Percentiles rank a stretch among this genome's conserved stretches.
Evolutionary conservation across 495 filamentous ascomycete species (phyloP).

Genomic region (Aspergillus incahuasiensis): DNA sequence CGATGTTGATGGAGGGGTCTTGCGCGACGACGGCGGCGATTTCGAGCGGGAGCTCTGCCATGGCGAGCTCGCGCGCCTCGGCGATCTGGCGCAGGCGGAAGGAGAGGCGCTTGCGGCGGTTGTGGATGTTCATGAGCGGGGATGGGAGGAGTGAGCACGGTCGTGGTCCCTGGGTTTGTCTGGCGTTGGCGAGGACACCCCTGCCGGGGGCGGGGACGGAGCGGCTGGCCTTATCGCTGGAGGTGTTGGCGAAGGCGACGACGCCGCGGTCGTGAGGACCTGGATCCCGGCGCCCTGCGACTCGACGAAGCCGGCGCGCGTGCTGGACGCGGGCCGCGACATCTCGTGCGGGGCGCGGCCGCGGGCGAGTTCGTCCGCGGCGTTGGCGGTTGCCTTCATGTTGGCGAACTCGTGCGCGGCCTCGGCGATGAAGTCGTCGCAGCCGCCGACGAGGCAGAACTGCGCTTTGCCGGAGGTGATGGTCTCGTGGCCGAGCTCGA

Average conservation of each 20-base stretch:
- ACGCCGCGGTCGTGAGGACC: not conserved
- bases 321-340: not conserved
- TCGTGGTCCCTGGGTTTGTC: not conserved
- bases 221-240: not conserved
- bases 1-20: not conserved
- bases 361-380: not conserved
- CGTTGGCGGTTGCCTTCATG: not conserved
- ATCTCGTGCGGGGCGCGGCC: not conserved
- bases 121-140: not conserved
- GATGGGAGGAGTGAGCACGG: not conserved
- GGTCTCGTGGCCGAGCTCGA: not conserved
- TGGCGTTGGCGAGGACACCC: not conserved
- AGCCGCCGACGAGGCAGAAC: not conserved
- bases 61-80: not conserved
- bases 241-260: not conserved
- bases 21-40: not conserved
- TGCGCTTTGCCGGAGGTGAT: not conserved
- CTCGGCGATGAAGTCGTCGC: not conserved
- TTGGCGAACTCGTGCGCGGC: not conserved
- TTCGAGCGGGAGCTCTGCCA: not conserved
- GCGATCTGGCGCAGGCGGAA: not conserved
- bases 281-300: not conserved
- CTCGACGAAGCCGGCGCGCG: not conserved
- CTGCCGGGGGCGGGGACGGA: not conserved
- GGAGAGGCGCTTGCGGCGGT: not conserved